Evolutionary conservation across 116 monocot species (phyloP).

Genomic region (Posidonia oceanica): DNA sequence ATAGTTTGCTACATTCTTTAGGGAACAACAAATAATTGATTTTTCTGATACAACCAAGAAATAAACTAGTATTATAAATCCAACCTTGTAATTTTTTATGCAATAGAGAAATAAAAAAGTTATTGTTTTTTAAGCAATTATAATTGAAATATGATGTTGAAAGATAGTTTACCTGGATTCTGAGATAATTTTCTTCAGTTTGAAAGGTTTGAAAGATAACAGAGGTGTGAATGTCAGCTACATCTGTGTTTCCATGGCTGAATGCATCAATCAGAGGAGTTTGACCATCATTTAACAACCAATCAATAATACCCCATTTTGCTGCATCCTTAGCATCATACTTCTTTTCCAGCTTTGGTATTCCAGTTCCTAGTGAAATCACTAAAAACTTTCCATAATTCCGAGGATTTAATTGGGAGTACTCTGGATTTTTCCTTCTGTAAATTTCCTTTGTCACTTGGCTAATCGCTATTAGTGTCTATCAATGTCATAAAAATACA

Average conservation of each 20-base stretch:
- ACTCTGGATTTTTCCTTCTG: slow-evolving; percentile 16
- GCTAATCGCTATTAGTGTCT: slow-evolving; percentile 30
- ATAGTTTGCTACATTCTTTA: too few relatives aligned
- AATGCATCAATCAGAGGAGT: slow-evolving; percentile 15
- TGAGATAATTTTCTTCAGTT: slow-evolving; percentile 23
- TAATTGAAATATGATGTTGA: too few relatives aligned
- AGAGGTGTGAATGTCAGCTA: slow-evolving; percentile 34
- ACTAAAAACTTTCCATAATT: slow-evolving; percentile 35
- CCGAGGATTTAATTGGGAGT: slow-evolving; percentile 21
- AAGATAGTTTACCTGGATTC: slow-evolving; percentile 34
- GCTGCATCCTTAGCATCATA: slow-evolving; percentile 6
- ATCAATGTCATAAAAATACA: too few relatives aligned
- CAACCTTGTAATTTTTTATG: too few relatives aligned
- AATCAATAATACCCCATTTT: slow-evolving; percentile 22
- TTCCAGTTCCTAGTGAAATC: slow-evolving; percentile 37
- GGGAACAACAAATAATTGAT: too few relatives aligned
- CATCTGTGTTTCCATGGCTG: slow-evolving; percentile 12
- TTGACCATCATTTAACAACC: too few relatives aligned
- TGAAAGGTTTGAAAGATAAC: slow-evolving; percentile 31
- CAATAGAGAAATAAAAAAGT: too few relatives aligned
- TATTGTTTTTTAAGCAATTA: too few relatives aligned
- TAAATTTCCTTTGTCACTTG: slow-evolving; percentile 21
- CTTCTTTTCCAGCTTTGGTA: slow-evolving; percentile 13
- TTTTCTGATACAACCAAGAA: too few relatives aligned
- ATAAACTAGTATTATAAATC: too few relatives aligned